Conservation (phyloP, 441 rosid genomes). For the Corymbia citriodora region DNA sequence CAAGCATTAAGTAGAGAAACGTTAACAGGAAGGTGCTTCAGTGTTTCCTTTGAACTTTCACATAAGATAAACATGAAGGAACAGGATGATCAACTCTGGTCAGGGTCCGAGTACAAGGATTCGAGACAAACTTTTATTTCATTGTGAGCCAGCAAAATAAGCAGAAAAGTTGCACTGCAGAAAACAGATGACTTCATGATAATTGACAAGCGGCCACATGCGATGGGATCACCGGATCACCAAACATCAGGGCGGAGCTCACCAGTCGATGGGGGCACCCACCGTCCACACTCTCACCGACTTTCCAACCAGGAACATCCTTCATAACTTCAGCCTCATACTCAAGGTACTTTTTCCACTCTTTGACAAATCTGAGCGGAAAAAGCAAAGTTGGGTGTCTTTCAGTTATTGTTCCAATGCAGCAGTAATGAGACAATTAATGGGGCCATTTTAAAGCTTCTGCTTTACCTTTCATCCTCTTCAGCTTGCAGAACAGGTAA, state of each 20-base stretch:
- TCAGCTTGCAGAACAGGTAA: constrained; percentile 93
- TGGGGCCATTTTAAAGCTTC: not conserved
- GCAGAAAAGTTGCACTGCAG: not conserved
- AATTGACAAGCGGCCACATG: not conserved
- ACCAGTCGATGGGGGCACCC: constrained; percentile 98
- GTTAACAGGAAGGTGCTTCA: not conserved
- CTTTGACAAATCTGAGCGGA: constrained; percentile 65
- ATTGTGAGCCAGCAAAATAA: not conserved
- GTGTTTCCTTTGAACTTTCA: not conserved
- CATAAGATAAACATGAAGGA: not conserved
- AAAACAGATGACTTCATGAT: not conserved
- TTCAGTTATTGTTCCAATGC: not conserved
- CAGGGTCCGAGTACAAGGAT: not conserved
- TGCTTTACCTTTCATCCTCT: constrained; percentile 91
- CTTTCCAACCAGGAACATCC: constrained; percentile 98
- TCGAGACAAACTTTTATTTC: not conserved
- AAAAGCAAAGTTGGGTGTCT: not conserved
- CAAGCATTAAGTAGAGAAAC: not conserved
- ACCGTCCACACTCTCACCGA: constrained; percentile 86
- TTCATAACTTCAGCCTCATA: constrained; percentile 98
- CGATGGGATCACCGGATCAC: constrained; percentile 66
- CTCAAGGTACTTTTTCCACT: constrained; percentile 95
- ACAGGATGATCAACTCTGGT: not conserved
- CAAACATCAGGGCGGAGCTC: constrained; percentile 98
- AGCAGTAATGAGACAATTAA: not conserved